Conservation (phyloP, 805 yeast species). For the Candida andamanensis region DNA sequence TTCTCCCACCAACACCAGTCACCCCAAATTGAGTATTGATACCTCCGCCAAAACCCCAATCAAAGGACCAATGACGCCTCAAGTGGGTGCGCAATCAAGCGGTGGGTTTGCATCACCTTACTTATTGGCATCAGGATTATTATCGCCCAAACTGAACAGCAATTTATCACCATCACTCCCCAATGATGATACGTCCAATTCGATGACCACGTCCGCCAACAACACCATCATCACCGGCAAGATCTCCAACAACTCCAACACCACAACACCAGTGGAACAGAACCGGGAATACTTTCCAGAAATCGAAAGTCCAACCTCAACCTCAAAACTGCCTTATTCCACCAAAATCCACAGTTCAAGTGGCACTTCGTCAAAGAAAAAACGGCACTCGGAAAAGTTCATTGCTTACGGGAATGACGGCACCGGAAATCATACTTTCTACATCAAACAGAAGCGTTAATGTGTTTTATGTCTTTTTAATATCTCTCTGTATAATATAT, state of each 20-base stretch:
- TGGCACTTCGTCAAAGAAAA: constrained; percentile 4
- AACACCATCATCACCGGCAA: constrained; percentile 3
- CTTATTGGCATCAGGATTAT: constrained; percentile 56
- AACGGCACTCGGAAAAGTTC: constrained; percentile 25
- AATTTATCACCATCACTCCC: constrained; percentile 10
- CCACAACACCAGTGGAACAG: constrained; percentile 10
- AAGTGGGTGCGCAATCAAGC: constrained; percentile 8
- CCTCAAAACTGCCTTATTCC: constrained; percentile 20
- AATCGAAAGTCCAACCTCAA: constrained; percentile 7
- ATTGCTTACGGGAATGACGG: constrained; percentile 40
- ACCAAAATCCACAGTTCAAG: constrained; percentile 9
- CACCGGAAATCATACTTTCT: constrained; percentile 33
- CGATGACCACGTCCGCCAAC: constrained; percentile 3
- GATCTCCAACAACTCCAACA: constrained; percentile 3
- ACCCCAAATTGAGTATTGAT: constrained; percentile 30
- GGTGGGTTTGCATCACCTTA: constrained; percentile 65
- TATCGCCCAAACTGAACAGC: constrained; percentile 44
- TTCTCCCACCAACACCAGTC: neutral
- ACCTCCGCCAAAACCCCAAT: constrained; percentile 15
- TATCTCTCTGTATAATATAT: constrained; percentile 4
- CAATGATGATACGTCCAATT: constrained; percentile 4
- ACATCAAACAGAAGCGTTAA: constrained; percentile 29
- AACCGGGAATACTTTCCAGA: constrained; percentile 14
- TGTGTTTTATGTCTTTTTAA: constrained; percentile 1
- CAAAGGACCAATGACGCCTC: constrained; percentile 37